Base-by-base conservation (phyloP, 192 early-diverging fungal genomes). In the Endogone sp. region DNA sequence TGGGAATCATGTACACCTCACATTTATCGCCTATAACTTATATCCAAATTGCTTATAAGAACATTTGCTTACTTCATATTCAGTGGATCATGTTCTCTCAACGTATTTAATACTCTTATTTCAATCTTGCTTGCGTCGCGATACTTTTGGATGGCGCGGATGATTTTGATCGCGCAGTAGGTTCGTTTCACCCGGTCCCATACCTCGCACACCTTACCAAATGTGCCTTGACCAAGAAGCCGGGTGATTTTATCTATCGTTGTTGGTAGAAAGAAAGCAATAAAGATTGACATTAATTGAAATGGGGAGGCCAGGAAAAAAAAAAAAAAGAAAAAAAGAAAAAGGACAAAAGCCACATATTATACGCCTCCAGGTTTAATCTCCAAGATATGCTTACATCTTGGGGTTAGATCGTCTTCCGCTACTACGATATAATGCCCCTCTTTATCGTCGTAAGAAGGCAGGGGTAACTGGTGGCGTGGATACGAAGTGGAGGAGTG, bases 131-230 rank as follows among this genome's bases (percentile, higher is more conserved):
- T 90, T 0, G 97, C 97, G 27, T 99, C 95, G 29, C 90, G 83
- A 83, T 99, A 99, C 78, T 99, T 99, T 73, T 90, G 92, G 30
- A 97, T 81, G 0, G 95, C 89, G 25, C 95, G 88, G 60, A 99
- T 95, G 29, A 99, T 92, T 79, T 99, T 99, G 66, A 99, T 91
- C 2, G 97, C 97, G 60, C 85, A 84, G 60, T 83, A 75, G 22
- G 71, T 77, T 13, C 81, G 81, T 22, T 73, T 74, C 0, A 82
- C 77, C 9, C 82, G 81, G 76, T 97, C 95, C 65, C 76, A 89
- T 54, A 91, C 94, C 75, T 96, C 90, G 64, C 95, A 90, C 11
- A 99, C 97, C 79, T 95, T 96, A 75, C 97, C 97, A 85, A 97
- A 99, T 2, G 97, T 99, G 11, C 97, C 97, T 78, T 98, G 95